These are phyloP conservation scores for Lyophyllum shimeji DNA, from an alignment of 768 basidiomycete species.

Conservation along the genomic window DNA sequence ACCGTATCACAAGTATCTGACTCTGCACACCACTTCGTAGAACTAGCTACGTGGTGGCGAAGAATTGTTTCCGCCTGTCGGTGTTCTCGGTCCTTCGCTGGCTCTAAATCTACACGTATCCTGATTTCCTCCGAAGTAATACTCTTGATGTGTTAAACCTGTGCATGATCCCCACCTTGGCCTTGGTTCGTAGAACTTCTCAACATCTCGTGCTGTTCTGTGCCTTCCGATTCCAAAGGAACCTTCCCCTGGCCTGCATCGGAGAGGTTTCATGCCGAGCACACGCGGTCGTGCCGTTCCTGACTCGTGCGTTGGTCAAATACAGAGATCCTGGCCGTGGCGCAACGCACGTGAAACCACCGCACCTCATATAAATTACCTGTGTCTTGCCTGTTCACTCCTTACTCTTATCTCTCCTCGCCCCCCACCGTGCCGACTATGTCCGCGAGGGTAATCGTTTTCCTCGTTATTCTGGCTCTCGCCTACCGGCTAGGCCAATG, in stretches of 20 bases:
- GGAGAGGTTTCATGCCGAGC: conserved; percentile 4
- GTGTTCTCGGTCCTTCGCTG: neutral
- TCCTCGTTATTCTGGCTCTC: neutral
- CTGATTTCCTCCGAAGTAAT: neutral
- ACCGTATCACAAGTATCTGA: neutral
- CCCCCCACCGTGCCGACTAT: neutral
- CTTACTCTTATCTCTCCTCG: neutral
- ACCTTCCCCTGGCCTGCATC: neutral
- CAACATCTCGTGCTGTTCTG: neutral
- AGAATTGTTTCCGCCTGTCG: neutral
- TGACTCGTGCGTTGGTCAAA: neutral
- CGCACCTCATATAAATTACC: conserved; percentile 1
- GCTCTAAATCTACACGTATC: neutral
- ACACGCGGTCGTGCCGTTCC: neutral
- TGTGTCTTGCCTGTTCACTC: neutral
- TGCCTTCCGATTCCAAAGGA: conserved; percentile 3
- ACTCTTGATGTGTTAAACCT: neutral
- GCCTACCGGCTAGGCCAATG: conserved; percentile 9
- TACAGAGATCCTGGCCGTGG: conserved; percentile 12
- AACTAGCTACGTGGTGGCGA: neutral
- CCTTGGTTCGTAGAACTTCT: neutral
- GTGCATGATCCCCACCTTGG: conserved; percentile 1
- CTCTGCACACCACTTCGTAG: neutral
- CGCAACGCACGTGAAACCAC: conserved; percentile 13
- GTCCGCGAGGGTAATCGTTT: neutral